A percentile compares a stretch with the other conserved stretches of the same genome.
Conservation (phyloP, 2,329 filamentous ascomycete genomes). For the Aureobasidium sp. region DNA sequence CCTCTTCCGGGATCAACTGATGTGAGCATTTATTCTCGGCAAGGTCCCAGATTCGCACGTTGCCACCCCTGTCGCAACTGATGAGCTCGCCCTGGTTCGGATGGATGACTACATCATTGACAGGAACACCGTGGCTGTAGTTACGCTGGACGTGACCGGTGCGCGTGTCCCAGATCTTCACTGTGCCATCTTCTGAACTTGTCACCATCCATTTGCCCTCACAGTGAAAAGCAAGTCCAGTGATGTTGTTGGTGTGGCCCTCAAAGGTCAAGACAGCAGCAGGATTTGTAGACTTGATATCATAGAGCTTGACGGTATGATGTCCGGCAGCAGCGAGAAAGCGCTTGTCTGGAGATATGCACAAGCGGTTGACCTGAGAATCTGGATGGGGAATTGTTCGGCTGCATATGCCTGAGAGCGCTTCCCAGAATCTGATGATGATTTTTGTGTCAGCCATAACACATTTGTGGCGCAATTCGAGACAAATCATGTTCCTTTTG, state of each 20-base stretch:
- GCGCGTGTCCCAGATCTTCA: slow-evolving; percentile 95
- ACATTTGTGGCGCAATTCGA: background rate
- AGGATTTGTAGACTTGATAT: slow-evolving; percentile 97
- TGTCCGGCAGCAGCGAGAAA: slow-evolving; percentile 77
- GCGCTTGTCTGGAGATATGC: slow-evolving; percentile 96
- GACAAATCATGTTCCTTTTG: background rate
- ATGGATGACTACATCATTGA: slow-evolving; percentile 98
- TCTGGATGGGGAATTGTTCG: slow-evolving; percentile 97
- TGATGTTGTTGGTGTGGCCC: slow-evolving; percentile 92
- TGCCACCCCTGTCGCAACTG: slow-evolving; percentile 87
- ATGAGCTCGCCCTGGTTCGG: slow-evolving; percentile 98
- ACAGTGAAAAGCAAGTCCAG: slow-evolving; percentile 94
- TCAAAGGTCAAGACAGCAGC: slow-evolving; percentile 90
- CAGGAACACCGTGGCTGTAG: slow-evolving; percentile 81
- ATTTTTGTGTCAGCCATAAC: background rate
- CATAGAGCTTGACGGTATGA: slow-evolving; percentile 93
- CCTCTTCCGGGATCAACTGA: slow-evolving; percentile 91
- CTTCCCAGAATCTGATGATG: slow-evolving; percentile 82
- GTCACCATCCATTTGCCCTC: slow-evolving; percentile 99
- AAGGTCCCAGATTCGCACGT: slow-evolving; percentile 91
- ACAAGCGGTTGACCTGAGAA: slow-evolving; percentile 95
- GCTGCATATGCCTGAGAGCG: slow-evolving; percentile 93
- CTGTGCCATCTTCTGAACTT: slow-evolving; percentile 89
- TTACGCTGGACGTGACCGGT: slow-evolving; percentile 82
- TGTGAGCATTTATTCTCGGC: slow-evolving; percentile 96